A percentile compares a stretch with the other conserved stretches of the same genome.
Evolutionary conservation across 2,329 filamentous ascomycete species (phyloP).

Genomic region (Dothistroma septosporum): DNA sequence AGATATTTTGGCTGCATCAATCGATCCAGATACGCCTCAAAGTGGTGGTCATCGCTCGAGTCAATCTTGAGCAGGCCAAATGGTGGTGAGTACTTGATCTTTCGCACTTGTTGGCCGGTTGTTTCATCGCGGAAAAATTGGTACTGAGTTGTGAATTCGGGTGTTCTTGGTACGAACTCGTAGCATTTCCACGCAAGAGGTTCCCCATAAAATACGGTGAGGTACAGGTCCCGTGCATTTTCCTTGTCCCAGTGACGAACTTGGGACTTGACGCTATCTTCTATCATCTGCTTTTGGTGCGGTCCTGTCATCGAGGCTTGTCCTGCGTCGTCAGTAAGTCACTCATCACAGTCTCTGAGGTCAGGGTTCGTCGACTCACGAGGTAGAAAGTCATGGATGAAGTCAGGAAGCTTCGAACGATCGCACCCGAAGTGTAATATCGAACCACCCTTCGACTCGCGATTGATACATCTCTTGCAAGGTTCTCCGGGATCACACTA

Average conservation of each 20-base stretch:
- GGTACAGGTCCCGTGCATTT: slow-evolving; percentile 40
- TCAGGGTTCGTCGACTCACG: slow-evolving; percentile 17
- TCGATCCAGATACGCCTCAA: slow-evolving; percentile 44
- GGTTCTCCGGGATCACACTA: slow-evolving; percentile 35
- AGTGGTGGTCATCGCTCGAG: slow-evolving; percentile 41
- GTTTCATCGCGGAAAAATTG: slow-evolving; percentile 41
- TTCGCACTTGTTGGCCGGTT: slow-evolving; percentile 25
- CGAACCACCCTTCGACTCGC: slow-evolving; percentile 34
- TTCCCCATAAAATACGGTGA: slow-evolving; percentile 44
- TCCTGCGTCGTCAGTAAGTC: slow-evolving; percentile 7
- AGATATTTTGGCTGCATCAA: slow-evolving; percentile 41
- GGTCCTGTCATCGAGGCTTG: slow-evolving; percentile 37
- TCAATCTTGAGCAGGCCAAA: slow-evolving; percentile 46
- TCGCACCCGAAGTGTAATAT: slow-evolving; percentile 43
- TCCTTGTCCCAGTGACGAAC: slow-evolving; percentile 32
- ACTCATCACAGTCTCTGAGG: not conserved
- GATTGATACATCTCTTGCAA: slow-evolving; percentile 32
- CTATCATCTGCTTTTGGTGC: slow-evolving; percentile 43
- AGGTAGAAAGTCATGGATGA: slow-evolving; percentile 44
- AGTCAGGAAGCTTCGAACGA: slow-evolving; percentile 44
- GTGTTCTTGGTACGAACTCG: slow-evolving; percentile 43
- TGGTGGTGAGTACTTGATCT: slow-evolving; percentile 43
- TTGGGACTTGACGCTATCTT: slow-evolving; percentile 38
- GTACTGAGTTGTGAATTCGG: slow-evolving; percentile 39
- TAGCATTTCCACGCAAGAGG: slow-evolving; percentile 44